Base-by-base conservation (phyloP, 139 green algal genomes). In the Ettlia oleoabundans region DNA sequence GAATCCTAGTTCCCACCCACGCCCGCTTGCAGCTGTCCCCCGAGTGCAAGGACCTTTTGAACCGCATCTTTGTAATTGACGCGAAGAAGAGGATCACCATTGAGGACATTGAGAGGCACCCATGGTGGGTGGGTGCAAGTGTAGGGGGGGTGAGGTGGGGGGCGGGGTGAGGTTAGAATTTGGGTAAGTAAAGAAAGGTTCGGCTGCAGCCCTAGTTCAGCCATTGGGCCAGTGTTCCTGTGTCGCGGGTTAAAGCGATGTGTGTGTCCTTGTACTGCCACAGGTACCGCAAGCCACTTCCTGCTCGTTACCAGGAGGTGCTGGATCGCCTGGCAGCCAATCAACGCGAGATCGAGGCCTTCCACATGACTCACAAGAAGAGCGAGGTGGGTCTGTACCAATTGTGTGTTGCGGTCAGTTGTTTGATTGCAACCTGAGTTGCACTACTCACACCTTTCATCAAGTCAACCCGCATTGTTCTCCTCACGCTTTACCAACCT, bases 1-100 rank as follows among this genome's bases (percentile, higher is more conserved):
- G 6, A 35, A 24, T 22, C 63, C 63, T 38, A n/a, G n/a, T 22
- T 30, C 21, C 30, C 63, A 10, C 63, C 63, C 15, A 9, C 58
- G 6, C 58, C 15, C 13, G 47, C 13, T n/a, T 55, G 76, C 78
- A 87, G 72, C 81, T 94, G 66, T 89, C 88, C 6, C 62, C 68
- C 15, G 89, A 94, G 63, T 92, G 85, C 74, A 89, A 87, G 51
- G 91, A 96, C 82, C 85, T 96, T 84, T 82, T 96, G 76, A 90
- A 95, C 78, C 64, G 71, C 43, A 93, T 96, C 85, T 95, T 96
- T 68, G 83, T 91, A 30, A 82, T 95, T 41, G 90, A 96, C 76
- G 88, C 92, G 62, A 88, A 86, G 43, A 90, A 92, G 74, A 84
- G 92, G 52, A 90, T 94, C 63, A 90, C 76, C 13, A 90, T 96